phyloP scores from a whole-genome alignment of 192 early-diverging fungal genomes.

The Lobosporangium transversale region DNA sequence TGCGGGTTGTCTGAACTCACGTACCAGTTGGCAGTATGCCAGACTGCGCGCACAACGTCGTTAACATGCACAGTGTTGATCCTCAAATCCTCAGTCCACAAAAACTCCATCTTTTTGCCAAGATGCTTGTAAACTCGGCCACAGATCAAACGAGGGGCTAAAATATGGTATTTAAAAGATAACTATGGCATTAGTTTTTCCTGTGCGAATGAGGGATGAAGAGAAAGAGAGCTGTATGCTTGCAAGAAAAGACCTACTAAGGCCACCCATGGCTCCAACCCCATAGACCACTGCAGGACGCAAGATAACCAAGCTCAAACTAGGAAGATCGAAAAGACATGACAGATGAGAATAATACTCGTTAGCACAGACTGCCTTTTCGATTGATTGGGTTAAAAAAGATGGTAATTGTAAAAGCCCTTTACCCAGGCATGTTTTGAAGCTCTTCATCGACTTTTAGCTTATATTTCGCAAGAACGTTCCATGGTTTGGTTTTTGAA shows the following conservation, averaged over 20 bases:
- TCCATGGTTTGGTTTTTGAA: constrained; percentile 88
- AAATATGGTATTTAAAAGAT: constrained; percentile 15
- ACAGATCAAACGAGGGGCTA: constrained; percentile 91
- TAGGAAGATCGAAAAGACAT: constrained; percentile 21
- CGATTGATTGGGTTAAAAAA: background rate
- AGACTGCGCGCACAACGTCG: constrained; percentile 78
- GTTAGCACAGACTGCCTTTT: background rate
- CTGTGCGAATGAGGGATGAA: too few species aligned
- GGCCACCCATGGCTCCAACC: constrained; percentile 76
- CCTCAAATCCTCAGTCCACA: constrained; percentile 91
- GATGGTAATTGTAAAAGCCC: background rate
- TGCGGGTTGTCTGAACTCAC: constrained; percentile 57
- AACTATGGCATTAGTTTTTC: background rate
- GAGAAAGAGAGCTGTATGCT: background rate
- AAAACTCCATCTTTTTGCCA: constrained; percentile 88
- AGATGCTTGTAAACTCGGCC: constrained; percentile 87
- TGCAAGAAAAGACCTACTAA: constrained; percentile 66
- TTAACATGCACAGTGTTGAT: constrained; percentile 95
- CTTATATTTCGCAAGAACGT: constrained; percentile 76
- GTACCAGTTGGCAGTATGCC: constrained; percentile 69
- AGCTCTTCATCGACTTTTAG: constrained; percentile 82
- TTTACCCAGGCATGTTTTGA: constrained; percentile 77
- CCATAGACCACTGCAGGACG: constrained; percentile 92
- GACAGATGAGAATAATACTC: background rate
- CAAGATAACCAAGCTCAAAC: constrained; percentile 84